Base-by-base conservation (phyloP, 169 alveolate species). In the Amoebophrya sp. region DNA sequence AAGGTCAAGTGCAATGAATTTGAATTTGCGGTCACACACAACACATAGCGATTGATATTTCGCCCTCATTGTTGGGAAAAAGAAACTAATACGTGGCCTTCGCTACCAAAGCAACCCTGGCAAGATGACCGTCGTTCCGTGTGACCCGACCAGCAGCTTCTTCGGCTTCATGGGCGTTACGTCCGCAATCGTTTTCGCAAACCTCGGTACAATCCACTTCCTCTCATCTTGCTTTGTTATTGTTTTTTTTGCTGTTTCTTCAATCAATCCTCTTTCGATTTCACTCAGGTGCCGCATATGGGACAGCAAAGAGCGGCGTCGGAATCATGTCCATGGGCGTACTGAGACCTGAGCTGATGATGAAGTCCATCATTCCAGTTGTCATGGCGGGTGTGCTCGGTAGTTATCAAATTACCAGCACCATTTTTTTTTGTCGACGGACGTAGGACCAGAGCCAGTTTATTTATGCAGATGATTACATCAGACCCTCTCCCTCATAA, bases 381-480 rank as follows among this genome's bases (percentile, higher is more conserved):
- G 98, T 98, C 94, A 98, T 98, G 99, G 99, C 99, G 91, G 99
- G 99, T 97, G 97, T 98, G 92, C 94, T 98, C 94, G 99, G 99
- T 91, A 98, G 97, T 91, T 97, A 98, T 94, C 99, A 99, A 41
- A 96, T 98, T 90, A 98, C 98, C 92, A 98, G 97, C 89, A 95
- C 99, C 70, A 96, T 98, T 91, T 95, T 97, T 38, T 78, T 10
- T 38, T 38, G 89, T 93, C 94, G 69, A 69, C 90, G 89, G 92
- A 92, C 89, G 93, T 92, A 90, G 92, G 95, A 93, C 91, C 67
- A 90, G 20, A 42, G 31, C 29, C 48, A 16, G 69, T 88, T 88
- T 87, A 50, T 89, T 90, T n/a, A n/a, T n/a, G n/a, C n/a, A 90
- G 31, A 67, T 15, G 39, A 18, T 88, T 90, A 40, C 18, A 88